A percentile compares a stretch with the other conserved stretches of the same genome.
These are phyloP conservation scores for Aureobasidium pullulans DNA, from an alignment of 2,329 filamentous ascomycete genomes.

Conservation along the genomic window DNA sequence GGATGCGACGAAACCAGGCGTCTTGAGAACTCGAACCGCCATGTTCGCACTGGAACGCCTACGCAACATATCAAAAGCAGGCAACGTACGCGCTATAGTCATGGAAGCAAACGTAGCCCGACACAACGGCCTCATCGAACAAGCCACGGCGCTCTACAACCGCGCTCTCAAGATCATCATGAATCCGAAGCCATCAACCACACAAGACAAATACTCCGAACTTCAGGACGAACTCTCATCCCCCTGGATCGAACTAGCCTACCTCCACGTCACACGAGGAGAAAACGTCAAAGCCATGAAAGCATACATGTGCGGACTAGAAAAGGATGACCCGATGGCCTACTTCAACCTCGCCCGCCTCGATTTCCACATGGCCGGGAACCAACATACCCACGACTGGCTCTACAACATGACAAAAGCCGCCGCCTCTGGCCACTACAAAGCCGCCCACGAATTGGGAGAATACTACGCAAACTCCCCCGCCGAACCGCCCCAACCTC, in stretches of 20 bases:
- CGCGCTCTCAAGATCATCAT: conserved; percentile 5
- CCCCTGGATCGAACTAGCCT: conserved; percentile 27
- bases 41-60: background rate
- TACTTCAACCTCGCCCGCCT: conserved; percentile 31
- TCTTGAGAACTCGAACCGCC: background rate
- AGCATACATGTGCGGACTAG: conserved; percentile 29
- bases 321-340: conserved; percentile 37
- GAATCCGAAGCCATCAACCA: background rate
- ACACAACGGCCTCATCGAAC: background rate
- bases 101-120: conserved; percentile 14
- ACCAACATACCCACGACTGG: conserved; percentile 30
- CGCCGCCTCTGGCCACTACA: conserved; percentile 32
- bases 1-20: background rate
- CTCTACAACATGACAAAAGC: conserved; percentile 39
- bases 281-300: conserved; percentile 22
- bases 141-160: conserved; percentile 10
- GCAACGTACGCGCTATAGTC: conserved; percentile 14
- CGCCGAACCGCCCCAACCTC: background rate
- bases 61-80: background rate
- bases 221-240: conserved; percentile 19
- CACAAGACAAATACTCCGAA: background rate
- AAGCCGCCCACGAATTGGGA: conserved; percentile 32
- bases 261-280: conserved; percentile 18
- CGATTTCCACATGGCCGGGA: conserved; percentile 17
- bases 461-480: conserved; percentile 29